Base-by-base conservation (phyloP, 108 stramenopile species). In the Conticribra guillardii region DNA sequence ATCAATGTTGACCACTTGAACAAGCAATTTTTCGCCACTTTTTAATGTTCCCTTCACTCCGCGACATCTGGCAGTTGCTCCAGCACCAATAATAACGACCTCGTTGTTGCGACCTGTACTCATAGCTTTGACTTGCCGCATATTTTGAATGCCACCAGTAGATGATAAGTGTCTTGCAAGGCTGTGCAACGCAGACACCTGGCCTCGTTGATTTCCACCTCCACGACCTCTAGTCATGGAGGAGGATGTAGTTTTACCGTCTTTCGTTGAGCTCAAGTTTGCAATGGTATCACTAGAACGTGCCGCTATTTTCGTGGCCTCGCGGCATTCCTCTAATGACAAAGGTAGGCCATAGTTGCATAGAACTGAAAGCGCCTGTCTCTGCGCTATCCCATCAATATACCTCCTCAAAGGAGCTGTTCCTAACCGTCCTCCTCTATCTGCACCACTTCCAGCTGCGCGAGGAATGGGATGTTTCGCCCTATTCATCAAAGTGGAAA, bases 371-470 rank as follows among this genome's bases (percentile, higher is more conserved):
- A 96, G 61, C 21, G 83, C 84, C 64, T 96, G 95, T 14, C 84
- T 54, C 66, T 96, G 95, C 16, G 83, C 83, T 49, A 90, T 46
- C 7, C 89, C 92, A 70, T 96, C 92, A 58, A 96, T 74, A 49
- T 88, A 96, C 14, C 90, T 79, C 47, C 95, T 80, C 33, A 96
- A 74, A 41, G 95, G 95, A 52, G 87, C 90, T 49, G 90, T 88
- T 2, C 87, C 90, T 2, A 91, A 63, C 8, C 91, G 74, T 27
- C 87, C 88, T 48, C 79, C 87, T 23, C 82, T 61, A 54, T 80
- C 62, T 19, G 64, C 71, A 28, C 77, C 84, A 31, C 77, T 79
- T 17, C 94, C 91, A 2, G 80, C 55, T 19, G 78, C 86, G 17
- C 69, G 65, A 34, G 89, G 90, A 11, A 95, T 57, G 1, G 87